Evolutionary conservation across 345 rosid species (phyloP).

Genomic region (Ceriops tagal): DNA sequence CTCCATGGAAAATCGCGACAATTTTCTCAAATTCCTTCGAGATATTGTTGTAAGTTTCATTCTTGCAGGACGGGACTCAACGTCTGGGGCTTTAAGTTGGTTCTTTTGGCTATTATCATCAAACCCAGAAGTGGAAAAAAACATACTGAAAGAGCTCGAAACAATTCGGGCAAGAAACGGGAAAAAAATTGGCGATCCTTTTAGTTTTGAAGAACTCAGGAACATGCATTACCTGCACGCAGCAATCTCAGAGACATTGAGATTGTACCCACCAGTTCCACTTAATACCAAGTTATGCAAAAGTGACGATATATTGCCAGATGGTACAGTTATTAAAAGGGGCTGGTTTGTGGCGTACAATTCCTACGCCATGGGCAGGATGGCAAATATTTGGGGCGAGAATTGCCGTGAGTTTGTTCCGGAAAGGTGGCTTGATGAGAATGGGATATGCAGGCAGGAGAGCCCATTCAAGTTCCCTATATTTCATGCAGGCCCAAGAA

Average conservation of each 20-base stretch:
- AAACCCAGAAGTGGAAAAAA: constrained; percentile 8
- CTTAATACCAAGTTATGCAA: constrained; percentile 7
- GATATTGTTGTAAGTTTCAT: constrained; percentile 23
- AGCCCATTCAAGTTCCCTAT: constrained; percentile 18
- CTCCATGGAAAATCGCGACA: neutral
- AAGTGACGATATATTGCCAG: constrained; percentile 17
- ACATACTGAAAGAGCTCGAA: constrained; percentile 14
- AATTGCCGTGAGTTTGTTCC: constrained; percentile 16
- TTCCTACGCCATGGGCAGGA: constrained; percentile 18
- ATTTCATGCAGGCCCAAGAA: constrained; percentile 25
- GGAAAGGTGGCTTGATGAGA: constrained; percentile 23
- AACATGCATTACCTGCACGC: constrained; percentile 16
- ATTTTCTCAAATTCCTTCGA: constrained; percentile 14
- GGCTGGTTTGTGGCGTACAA: constrained; percentile 13
- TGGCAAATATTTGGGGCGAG: constrained; percentile 22
- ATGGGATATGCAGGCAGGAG: constrained; percentile 9
- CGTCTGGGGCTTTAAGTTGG: constrained; percentile 19
- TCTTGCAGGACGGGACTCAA: constrained; percentile 24
- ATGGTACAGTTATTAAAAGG: constrained; percentile 8
- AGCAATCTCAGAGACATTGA: constrained; percentile 17
- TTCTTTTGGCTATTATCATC: constrained; percentile 20
- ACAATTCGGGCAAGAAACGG: constrained; percentile 3
- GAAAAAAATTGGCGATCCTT: neutral
- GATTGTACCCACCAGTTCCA: constrained; percentile 11
- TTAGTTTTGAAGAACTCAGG: constrained; percentile 9